These are phyloP conservation scores for Ballota nigra DNA, from an alignment of 257 asterid genomes.

Conservation along the genomic window DNA sequence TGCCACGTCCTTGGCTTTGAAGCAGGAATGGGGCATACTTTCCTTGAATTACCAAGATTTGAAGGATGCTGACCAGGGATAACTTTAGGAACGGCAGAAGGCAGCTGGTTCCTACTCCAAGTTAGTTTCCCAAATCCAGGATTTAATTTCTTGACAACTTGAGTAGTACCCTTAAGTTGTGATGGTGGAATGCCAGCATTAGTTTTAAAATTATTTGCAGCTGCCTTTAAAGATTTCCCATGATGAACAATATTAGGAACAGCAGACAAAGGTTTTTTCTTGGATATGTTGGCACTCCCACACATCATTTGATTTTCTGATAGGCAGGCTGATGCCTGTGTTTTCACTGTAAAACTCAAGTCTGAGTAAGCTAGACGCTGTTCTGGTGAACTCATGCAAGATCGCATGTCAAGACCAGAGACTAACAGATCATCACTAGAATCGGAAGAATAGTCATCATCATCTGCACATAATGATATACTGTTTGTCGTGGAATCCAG, in stretches of 20 bases:
- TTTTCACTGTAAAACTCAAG: conserved; percentile 23
- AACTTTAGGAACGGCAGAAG: conserved; percentile 37
- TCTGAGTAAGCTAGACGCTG: conserved; percentile 36
- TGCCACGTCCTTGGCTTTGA: conserved; percentile 79
- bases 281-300: conserved; percentile 28
- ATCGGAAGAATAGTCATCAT: conserved; percentile 28
- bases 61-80: conserved; percentile 36
- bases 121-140: conserved; percentile 36
- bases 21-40: conserved; percentile 38
- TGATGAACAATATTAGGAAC: conserved; percentile 19
- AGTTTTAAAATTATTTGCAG: conserved; percentile 24
- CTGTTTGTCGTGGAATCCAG: conserved; percentile 21
- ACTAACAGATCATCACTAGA: conserved; percentile 37
- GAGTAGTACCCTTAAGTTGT: conserved; percentile 28
- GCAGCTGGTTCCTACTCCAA: conserved; percentile 37
- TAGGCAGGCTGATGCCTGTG: conserved; percentile 24
- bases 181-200: conserved; percentile 24
- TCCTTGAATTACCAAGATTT: conserved; percentile 34
- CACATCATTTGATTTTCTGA: conserved; percentile 31
- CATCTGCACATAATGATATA: conserved; percentile 29
- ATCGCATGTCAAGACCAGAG: conserved; percentile 34
- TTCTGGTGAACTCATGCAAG: conserved; percentile 47
- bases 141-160: conserved; percentile 32
- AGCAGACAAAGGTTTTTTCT: conserved; percentile 30
- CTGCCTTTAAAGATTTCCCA: conserved; percentile 27